Evolutionary conservation across 331 rosid genomes (phyloP), one percentile per base, ranked within the genome.

Genomic region (Arachis monticola): DNA sequence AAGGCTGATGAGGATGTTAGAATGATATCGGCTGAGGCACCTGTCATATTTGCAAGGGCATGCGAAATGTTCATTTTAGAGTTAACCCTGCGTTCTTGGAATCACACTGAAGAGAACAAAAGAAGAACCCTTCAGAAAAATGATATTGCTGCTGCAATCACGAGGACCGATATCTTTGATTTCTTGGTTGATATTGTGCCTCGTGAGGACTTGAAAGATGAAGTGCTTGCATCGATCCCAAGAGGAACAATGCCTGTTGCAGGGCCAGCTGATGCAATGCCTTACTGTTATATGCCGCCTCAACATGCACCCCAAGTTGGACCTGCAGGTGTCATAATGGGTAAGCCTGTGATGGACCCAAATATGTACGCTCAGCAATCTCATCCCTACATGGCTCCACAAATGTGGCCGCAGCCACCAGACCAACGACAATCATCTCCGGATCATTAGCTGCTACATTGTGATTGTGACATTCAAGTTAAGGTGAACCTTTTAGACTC

Each of bases 291-390:
- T 55, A 92, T 92, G 93, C 96, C 92, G 11, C 85, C 93, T 67
- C 97, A 89, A 69, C 96, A 89, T 74, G 80, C 81, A 1, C 62
- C 90, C 22, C 92, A 88, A 77, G 92, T 76, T 55, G 89, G 92
- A 60, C 9, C 97, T 27, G 81, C 87, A 1, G 96, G 98, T 77
- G 88, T 91, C 89, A 93, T 93, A 56, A 88, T 91, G 92, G 97
- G 97, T 7, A 93, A 91, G 76, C 97, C 97, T 30, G 84, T 93
- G 86, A 86, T 88, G 91, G 98, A 93, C 74, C 93, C 90, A 3
- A 63, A 80, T 17, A 83, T 91, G 84, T 93, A 87, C 81, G 91
- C 85, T 50, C 97, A 89, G 75, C 96, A 90, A 76, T 48, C 90
- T 69, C 89, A 87, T 81, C 86, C 91, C 60, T 92, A 89, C 84